A percentile compares a stretch with the other conserved stretches of the same genome.
Evolutionary conservation across 257 asterid species (phyloP).

Genomic region (Forsythia viridissima): DNA sequence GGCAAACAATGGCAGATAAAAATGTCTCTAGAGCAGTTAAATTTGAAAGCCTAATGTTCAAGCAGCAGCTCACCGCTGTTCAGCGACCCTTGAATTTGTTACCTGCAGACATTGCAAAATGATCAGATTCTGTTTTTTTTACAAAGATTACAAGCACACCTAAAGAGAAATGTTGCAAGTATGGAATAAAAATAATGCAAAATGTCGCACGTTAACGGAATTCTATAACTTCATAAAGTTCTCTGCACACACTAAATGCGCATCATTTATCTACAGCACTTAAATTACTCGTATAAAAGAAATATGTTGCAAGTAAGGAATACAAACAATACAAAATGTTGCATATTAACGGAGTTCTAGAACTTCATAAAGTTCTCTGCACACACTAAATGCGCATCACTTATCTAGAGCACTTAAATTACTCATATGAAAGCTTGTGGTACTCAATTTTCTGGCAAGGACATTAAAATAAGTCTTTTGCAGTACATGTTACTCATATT

Average conservation of each 20-base stretch:
- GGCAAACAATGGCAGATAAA: not conserved
- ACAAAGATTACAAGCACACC: conserved; percentile 2
- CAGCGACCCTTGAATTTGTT: conserved; percentile 50
- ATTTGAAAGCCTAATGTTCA: not conserved
- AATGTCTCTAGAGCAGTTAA: conserved; percentile 5
- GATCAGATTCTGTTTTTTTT: conserved; percentile 26
- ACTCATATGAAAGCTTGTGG: not conserved
- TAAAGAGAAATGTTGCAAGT: not conserved
- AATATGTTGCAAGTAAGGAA: not conserved
- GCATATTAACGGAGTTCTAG: not conserved
- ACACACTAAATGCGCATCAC: conserved; percentile 10
- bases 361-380: not conserved
- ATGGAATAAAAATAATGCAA: not conserved
- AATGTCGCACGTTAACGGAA: not conserved
- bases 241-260: conserved; percentile 1
- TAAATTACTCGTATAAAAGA: not conserved
- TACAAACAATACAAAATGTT: not conserved
- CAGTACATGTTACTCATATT: not conserved
- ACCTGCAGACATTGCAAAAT: conserved; percentile 52
- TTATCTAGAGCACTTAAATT: not conserved
- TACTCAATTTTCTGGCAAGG: not conserved
- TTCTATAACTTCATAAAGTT: not conserved
- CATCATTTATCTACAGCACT: conserved; percentile 1
- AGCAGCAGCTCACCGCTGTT: conserved; percentile 56
- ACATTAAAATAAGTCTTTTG: not conserved